A percentile compares a stretch with the other conserved stretches of the same genome.
Conservation (phyloP, 164 flowering plant genomes). For the Vitis rotundifolia region DNA sequence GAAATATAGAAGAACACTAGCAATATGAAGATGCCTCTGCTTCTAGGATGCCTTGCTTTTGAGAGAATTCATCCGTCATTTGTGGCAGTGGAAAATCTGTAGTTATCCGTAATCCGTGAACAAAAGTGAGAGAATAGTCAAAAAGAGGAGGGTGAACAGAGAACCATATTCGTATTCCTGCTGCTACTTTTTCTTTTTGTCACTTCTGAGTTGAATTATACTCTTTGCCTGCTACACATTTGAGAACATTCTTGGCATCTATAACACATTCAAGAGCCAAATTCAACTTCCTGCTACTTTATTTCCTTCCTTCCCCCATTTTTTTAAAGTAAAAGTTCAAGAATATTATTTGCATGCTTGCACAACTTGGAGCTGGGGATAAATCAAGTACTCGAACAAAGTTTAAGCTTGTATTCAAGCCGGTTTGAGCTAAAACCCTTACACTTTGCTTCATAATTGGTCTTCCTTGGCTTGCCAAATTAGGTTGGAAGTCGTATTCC, state of each 20-base stretch:
- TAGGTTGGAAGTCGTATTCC: too few relatives aligned
- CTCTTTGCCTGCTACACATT: neutral
- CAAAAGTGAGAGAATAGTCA: neutral
- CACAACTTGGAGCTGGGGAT: too few relatives aligned
- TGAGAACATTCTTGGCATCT: neutral
- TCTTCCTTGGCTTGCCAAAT: too few relatives aligned
- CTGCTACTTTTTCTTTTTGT: neutral
- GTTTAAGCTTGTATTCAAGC: too few relatives aligned
- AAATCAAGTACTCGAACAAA: too few relatives aligned
- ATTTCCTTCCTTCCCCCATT: too few relatives aligned
- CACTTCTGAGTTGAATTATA: conserved; percentile 5
- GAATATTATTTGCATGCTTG: too few relatives aligned
- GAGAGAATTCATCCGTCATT: conserved; percentile 12
- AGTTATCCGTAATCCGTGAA: neutral
- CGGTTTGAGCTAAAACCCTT: too few relatives aligned
- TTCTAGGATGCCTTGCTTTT: conserved; percentile 25
- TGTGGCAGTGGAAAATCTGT: neutral
- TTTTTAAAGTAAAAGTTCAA: too few relatives aligned
- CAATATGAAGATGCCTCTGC: conserved; percentile 19
- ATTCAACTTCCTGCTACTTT: too few relatives aligned
- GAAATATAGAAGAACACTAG: neutral
- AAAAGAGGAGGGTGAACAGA: neutral
- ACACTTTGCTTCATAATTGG: too few relatives aligned
- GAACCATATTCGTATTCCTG: conserved; percentile 9
- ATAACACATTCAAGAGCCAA: too few relatives aligned